Evolutionary conservation across 345 rosid genomes (phyloP), one percentile per base, ranked within the genome.

Genomic region (Erucastrum elatum): DNA sequence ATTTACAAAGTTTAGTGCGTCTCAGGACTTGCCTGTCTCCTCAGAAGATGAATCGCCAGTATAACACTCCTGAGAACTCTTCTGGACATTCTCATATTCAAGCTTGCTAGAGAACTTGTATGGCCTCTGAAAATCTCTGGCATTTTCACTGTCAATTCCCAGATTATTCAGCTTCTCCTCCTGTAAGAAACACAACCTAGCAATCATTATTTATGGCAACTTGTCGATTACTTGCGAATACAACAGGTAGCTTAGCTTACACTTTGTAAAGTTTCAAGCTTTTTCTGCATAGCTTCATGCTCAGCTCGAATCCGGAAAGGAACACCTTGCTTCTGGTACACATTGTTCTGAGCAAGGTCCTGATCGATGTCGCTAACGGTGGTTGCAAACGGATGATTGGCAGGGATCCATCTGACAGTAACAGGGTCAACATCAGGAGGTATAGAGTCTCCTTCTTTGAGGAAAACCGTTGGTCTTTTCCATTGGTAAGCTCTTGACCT

Each of bases 371-470:
- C 98, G 67, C 87, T 88, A 34, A 88, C 88, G 6, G 91, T 92
- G 41, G 98, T 91, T 41, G 99, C 97, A 83, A 95, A 95, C 34
- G 99, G 99, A 80, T 95, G 99, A 81, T 95, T 95, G 4, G 93
- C 86, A 6, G 98, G 99, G 83, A 95, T 95, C 99, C 99, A 95
- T 84, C 99, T 86, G 75, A 95, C 77, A 0, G 94, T 89, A 53
- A 92, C 99, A 0, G 98, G 96, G 76, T 92, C 98, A 39, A 91
- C 90, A 77, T 94, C 97, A 70, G 91, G 86, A 30, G 99, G 98
- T 76, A 92, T 70, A 0, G 86, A 82, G 77, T 95, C 96, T 51
- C 97, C 99, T 85, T 95, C 99, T 86, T 90, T 92, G 4, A 95
- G 90, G 79, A 95, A 93, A 6, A 89, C 66, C 1, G 97, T 86